phyloP scores from a whole-genome alignment of 768 basidiomycete species.

The Russula dissimulans region DNA sequence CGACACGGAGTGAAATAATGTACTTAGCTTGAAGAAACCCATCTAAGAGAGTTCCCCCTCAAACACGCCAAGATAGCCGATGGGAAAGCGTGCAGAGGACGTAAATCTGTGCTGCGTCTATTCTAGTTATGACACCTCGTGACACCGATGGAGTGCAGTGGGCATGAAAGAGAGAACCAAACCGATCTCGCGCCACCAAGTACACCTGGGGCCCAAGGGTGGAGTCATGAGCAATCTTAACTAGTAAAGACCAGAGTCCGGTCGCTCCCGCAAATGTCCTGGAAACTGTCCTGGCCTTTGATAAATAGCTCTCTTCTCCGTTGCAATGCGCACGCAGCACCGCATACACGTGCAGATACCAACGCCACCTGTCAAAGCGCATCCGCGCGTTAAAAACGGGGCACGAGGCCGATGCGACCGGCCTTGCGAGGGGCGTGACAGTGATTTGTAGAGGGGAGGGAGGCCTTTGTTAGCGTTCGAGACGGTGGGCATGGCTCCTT shows the following conservation, averaged over 20 bases:
- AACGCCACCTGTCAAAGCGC: not conserved
- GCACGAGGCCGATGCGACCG: not conserved
- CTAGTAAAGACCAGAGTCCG: not conserved
- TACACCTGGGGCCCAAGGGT: not conserved
- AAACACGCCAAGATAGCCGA: not conserved
- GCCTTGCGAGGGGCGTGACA: not conserved
- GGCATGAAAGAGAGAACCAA: not conserved
- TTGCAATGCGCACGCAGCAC: constrained; percentile 5
- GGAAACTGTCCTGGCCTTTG: not conserved
- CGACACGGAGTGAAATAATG: not conserved
- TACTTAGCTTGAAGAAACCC: not conserved
- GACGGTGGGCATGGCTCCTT: not conserved
- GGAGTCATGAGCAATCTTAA: not conserved
- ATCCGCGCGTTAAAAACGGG: not conserved
- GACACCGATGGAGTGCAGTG: not conserved
- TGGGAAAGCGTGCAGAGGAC: not conserved
- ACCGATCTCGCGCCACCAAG: not conserved
- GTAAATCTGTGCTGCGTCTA: not conserved
- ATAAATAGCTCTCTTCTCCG: not conserved
- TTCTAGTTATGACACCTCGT: not conserved
- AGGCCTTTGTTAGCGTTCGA: not conserved
- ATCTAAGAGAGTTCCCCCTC: not conserved
- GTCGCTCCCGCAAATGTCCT: not conserved
- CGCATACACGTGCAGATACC: not conserved
- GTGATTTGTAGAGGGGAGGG: not conserved